Base-by-base conservation (phyloP, 257 asterid genomes). In the Przewalskia tangutica region DNA sequence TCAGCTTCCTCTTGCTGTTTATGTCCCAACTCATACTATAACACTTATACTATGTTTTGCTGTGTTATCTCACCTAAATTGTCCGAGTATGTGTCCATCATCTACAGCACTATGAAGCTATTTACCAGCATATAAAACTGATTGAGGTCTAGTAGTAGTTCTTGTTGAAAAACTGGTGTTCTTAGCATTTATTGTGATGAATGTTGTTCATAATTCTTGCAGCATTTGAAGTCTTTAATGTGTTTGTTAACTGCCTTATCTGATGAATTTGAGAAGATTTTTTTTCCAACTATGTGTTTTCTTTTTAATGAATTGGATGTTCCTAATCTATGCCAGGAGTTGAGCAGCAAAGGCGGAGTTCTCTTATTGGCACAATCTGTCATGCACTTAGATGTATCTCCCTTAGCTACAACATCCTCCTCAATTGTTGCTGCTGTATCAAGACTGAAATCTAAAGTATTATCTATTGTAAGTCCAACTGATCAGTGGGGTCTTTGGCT, bases 271-370 rank as follows among this genome's bases (percentile, higher is more conserved):
- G 27, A 51, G 73, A 60, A 38, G 20, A 44, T 60, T 48, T 16
- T 14, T 20, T 9, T 8, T 10, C 63, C 75, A 13, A 36, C 70
- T 8, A 7, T 34, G 60, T 84, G 17, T 65, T 62, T 62, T 63
- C 81, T 71, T 83, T 68, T 82, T 86, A 73, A 81, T 84, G 64
- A 82, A 71, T 83, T 81, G 51, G 44, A 20, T 80, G 59, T 82
- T 54, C 23, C 71, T 77, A 46, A 62, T 86, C 65, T 80, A 38
- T 81, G 62, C 36, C 92, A 96, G 99, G 98, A 93, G 88, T 84
- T 96, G 84, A 94, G 97, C 83, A 86, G 93, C 91, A 93, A 93
- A 84, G 98, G 99, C 75, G 98, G 98, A 27, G 89, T 88, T 75
- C 94, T 96, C 81, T 70, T 91, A 80, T 90, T 96, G 88, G 94